Percentiles rank a stretch among this genome's conserved stretches.
These are phyloP conservation scores for Ustilago esculenta DNA, from an alignment of 1,284 basidiomycete species.

Conservation along the genomic window DNA sequence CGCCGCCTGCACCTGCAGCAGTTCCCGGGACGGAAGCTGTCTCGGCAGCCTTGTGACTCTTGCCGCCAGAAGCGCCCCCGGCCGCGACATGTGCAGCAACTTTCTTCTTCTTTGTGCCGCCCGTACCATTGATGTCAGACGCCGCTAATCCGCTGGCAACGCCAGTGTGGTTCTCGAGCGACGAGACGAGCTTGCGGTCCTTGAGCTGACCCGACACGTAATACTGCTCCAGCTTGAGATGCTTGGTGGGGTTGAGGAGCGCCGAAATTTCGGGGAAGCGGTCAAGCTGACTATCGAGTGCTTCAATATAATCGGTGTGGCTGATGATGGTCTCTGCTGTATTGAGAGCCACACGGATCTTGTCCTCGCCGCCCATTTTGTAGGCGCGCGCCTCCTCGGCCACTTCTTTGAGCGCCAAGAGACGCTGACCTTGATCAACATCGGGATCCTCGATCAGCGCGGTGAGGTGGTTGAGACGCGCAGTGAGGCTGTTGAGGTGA, in stretches of 20 bases:
- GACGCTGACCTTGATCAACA: conserved; percentile 79
- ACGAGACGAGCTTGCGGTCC: conserved; percentile 45
- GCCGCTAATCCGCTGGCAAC: conserved; percentile 3
- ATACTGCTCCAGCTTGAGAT: conserved; percentile 50
- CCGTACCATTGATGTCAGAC: conserved; percentile 15
- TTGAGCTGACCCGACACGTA: conserved; percentile 38
- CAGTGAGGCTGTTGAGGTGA: conserved; percentile 61
- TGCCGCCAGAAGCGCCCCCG: conserved; percentile 21
- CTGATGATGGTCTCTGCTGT: conserved; percentile 79
- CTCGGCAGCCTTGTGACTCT: conserved; percentile 34
- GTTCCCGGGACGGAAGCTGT: conserved; percentile 19
- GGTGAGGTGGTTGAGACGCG: conserved; percentile 59
- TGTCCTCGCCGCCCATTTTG: conserved; percentile 96
- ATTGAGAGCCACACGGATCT: conserved; percentile 93
- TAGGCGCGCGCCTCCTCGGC: conserved; percentile 90
- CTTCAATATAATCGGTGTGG: conserved; percentile 65
- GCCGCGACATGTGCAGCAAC: conserved; percentile 22
- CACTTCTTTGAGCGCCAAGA: conserved; percentile 88
- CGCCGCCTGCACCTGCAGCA: conserved; percentile 6
- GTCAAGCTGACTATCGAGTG: conserved; percentile 55
- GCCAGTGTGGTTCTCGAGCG: conserved; percentile 15
- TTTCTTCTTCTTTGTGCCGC: conserved; percentile 45
- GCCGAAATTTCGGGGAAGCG: conserved; percentile 53
- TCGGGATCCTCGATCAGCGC: conserved; percentile 71
- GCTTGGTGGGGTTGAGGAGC: conserved; percentile 47